Percentiles rank a stretch among this genome's conserved stretches.
Evolutionary conservation across 2,329 filamentous ascomycete species (phyloP).

Genomic region (Alternaria novae-zelandiae): DNA sequence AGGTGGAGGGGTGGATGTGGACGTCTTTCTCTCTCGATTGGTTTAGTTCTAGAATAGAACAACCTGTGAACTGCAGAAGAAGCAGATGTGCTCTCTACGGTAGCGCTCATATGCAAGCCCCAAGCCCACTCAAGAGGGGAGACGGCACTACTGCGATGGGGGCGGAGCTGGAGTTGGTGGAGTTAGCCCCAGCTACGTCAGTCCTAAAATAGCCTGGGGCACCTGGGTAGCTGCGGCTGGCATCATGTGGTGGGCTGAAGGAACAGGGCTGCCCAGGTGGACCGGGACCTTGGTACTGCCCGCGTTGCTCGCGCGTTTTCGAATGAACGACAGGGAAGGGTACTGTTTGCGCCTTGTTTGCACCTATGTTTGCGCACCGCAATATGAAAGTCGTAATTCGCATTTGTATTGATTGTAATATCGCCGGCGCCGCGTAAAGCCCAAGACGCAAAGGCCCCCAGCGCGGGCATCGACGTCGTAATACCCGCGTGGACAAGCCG

Average conservation of each 20-base stretch:
- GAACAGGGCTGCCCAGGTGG: background rate
- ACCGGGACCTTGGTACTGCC: background rate
- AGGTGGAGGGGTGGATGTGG: too few relatives aligned
- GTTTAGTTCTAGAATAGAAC: too few relatives aligned
- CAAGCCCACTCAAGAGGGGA: background rate
- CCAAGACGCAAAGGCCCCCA: conserved; percentile 7
- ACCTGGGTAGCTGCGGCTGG: background rate
- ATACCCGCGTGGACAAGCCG: conserved; percentile 18
- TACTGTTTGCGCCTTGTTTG: background rate
- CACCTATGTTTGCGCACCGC: background rate
- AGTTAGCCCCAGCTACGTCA: conserved; percentile 3
- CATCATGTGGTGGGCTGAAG: background rate
- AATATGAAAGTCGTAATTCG: background rate
- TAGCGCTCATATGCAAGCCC: background rate
- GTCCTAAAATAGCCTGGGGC: conserved; percentile 11
- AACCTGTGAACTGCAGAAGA: background rate
- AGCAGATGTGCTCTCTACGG: too few relatives aligned
- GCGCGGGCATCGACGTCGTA: conserved; percentile 1
- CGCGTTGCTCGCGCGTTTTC: background rate
- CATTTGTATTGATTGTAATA: background rate
- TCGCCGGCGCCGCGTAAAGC: conserved; percentile 22
- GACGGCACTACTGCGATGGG: background rate
- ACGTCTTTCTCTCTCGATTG: too few relatives aligned
- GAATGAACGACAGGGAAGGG: background rate
- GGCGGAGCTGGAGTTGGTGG: background rate